Conservation (phyloP, 148 eudicot species). For the Diospyros lotus region DNA sequence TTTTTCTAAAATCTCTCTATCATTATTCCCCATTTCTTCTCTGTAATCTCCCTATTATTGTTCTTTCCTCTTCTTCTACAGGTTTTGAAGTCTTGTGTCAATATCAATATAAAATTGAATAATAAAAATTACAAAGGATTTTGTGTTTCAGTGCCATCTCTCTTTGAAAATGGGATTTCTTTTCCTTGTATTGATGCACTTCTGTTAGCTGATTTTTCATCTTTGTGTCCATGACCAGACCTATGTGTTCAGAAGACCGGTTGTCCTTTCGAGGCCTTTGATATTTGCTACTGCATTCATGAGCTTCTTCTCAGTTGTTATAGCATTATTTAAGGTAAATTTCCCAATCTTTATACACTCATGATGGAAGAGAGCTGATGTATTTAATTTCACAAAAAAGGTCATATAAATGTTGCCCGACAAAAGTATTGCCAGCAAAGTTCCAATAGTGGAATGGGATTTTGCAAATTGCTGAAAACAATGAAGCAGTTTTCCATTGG, state of each 20-base stretch:
- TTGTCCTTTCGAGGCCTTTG: constrained; percentile 70
- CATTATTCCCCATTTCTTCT: too few species aligned
- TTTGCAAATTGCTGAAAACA: not conserved
- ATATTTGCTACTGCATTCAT: constrained; percentile 96
- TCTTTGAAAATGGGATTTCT: not conserved
- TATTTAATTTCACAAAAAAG: not conserved
- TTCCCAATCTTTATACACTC: not conserved
- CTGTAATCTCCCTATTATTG: too few species aligned
- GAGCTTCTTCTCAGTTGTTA: constrained; percentile 99
- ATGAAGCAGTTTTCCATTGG: not conserved
- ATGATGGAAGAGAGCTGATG: not conserved
- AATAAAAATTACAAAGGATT: not conserved
- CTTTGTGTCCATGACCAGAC: constrained; percentile 46
- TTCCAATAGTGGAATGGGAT: not conserved
- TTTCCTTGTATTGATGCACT: constrained; percentile 3
- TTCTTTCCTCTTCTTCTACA: too few species aligned
- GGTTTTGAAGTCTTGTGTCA: not conserved
- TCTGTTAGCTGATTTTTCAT: constrained; percentile 1
- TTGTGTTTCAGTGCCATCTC: not conserved
- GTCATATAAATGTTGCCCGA: not conserved
- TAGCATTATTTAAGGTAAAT: constrained; percentile 86
- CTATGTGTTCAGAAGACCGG: constrained; percentile 69
- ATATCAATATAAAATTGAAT: not conserved
- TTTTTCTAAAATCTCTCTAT: too few species aligned
- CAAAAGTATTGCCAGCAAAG: not conserved